Evolutionary conservation across 208 protist genomes (phyloP).

Genomic region (Strigomonas culicis): DNA sequence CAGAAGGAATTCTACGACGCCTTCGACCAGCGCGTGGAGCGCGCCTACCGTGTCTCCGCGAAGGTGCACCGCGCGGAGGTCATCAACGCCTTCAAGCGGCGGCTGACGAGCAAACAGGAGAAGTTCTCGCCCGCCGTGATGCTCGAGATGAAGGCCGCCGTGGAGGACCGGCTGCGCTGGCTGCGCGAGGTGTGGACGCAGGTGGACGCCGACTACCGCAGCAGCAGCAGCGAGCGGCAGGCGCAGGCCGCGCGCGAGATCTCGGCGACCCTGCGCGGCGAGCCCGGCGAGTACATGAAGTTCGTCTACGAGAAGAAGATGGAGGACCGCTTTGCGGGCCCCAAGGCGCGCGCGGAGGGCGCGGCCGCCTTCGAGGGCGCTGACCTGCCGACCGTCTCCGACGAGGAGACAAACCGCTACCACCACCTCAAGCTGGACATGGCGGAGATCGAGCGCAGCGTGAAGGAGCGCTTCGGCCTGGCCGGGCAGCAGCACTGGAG

Average conservation of each 20-base stretch:
- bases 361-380: constrained; percentile 39
- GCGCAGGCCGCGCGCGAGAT: constrained; percentile 70
- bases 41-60: constrained; percentile 50
- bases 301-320: constrained; percentile 82
- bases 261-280: constrained; percentile 57
- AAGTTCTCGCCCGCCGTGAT: constrained; percentile 68
- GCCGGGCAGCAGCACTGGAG: constrained; percentile 85
- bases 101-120: constrained; percentile 32
- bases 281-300: constrained; percentile 82
- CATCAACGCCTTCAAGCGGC: constrained; percentile 78
- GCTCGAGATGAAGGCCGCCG: constrained; percentile 52
- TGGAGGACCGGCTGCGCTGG: constrained; percentile 72
- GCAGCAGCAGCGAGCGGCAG: constrained; percentile 52
- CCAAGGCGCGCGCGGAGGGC: constrained; percentile 37
- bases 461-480: constrained; percentile 67
- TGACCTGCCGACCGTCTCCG: constrained; percentile 67
- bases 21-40: constrained; percentile 87
- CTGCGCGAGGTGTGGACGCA: constrained; percentile 86
- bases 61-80: constrained; percentile 75
- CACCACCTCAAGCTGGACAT: constrained; percentile 62
- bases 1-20: constrained; percentile 62
- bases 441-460: constrained; percentile 65
- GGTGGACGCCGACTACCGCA: constrained; percentile 87
- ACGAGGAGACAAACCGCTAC: constrained; percentile 81
- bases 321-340: constrained; percentile 56